Evolutionary conservation across 2,329 filamentous ascomycete species (phyloP).

Genomic region (Xylaria sp.): DNA sequence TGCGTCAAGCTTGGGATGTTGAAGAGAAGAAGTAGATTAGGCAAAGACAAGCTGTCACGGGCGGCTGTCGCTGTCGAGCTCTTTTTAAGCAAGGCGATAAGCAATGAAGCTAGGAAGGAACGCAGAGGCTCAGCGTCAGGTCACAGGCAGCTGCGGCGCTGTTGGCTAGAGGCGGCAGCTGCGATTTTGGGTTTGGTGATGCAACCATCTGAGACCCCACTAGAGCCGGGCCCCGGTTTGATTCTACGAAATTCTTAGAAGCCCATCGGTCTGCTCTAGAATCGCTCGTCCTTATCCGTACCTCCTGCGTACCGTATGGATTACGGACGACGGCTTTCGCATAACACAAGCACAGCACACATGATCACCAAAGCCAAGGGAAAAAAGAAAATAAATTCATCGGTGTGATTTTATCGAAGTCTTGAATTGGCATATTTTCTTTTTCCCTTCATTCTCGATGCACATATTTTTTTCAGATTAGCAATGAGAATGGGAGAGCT

Average conservation of each 20-base stretch:
- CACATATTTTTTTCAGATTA: neutral
- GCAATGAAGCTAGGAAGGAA: neutral
- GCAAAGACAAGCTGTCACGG: neutral
- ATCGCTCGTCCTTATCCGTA: neutral
- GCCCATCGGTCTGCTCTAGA: constrained; percentile 13
- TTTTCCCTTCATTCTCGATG: neutral
- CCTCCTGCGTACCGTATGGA: neutral
- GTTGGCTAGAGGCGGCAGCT: neutral
- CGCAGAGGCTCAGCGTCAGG: too few relatives aligned
- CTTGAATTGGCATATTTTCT: neutral
- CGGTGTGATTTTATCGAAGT: neutral
- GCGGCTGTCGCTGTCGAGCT: neutral
- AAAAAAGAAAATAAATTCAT: neutral
- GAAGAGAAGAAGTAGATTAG: neutral
- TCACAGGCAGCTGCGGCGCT: neutral
- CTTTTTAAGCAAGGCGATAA: neutral
- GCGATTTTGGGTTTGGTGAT: constrained; percentile 18
- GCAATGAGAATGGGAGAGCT: too few relatives aligned
- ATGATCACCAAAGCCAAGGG: neutral
- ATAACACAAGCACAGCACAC: constrained; percentile 11
- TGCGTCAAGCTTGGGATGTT: neutral
- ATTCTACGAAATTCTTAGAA: constrained; percentile 25
- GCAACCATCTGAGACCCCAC: constrained; percentile 22
- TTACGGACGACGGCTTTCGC: neutral
- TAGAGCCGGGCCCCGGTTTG: constrained; percentile 14